phyloP scores from a whole-genome alignment of 495 filamentous ascomycete species.

The Aspergillus saccharolyticus region DNA sequence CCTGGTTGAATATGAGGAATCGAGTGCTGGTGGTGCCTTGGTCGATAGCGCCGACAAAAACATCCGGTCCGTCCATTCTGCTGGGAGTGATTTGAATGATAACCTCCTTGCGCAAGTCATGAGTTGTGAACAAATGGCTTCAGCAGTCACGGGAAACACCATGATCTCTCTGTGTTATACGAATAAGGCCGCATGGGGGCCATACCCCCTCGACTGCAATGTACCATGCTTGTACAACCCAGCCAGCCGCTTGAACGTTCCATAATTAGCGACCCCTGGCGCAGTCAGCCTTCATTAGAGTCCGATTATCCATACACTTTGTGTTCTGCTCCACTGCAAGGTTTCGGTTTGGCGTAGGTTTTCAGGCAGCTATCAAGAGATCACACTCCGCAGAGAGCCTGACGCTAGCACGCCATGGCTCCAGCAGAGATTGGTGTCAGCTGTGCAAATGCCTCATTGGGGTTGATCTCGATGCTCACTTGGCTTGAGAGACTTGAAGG shows the following conservation, averaged over 20 bases:
- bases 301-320: background rate
- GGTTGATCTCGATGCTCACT: no score
- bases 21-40: slow-evolving; percentile 91
- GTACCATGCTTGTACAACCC: background rate
- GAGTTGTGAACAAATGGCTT: background rate
- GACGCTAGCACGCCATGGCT: no score
- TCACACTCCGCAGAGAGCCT: no score
- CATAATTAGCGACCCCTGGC: background rate
- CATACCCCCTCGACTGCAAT: background rate
- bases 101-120: background rate
- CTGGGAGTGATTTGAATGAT: background rate
- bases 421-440: no score
- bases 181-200: background rate
- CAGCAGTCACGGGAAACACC: no score
- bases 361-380: background rate
- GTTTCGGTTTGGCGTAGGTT: background rate
- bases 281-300: background rate
- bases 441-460: no score
- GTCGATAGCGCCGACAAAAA: slow-evolving; percentile 72
- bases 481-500: no score
- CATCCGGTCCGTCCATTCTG: slow-evolving; percentile 26
- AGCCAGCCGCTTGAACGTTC: background rate
- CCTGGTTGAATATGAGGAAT: slow-evolving; percentile 82
- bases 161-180: background rate
- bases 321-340: background rate